Percentiles rank a stretch among this genome's conserved stretches.
Conservation (phyloP, 2,329 filamentous ascomycete species). For the Geosmithia flava region DNA sequence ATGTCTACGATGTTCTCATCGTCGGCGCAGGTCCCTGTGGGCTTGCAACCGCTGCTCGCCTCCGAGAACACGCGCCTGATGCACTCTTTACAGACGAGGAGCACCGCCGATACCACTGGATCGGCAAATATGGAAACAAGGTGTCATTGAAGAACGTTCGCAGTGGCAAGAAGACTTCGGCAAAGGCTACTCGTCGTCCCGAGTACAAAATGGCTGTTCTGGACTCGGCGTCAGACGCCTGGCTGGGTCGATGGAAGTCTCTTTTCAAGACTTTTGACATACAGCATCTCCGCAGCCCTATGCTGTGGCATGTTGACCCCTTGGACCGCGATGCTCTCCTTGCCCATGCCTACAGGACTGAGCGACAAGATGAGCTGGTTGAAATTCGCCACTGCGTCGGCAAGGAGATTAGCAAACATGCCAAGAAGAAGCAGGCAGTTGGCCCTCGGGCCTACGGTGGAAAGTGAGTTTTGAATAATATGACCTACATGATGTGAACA, state of each 20-base stretch:
- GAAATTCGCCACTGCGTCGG: slow-evolving; percentile 67
- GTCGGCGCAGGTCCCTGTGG: slow-evolving; percentile 66
- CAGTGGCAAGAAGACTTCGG: slow-evolving; percentile 12
- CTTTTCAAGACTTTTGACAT: slow-evolving; percentile 61
- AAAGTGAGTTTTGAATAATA: slow-evolving; percentile 20
- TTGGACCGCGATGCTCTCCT: slow-evolving; percentile 62
- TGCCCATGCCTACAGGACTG: slow-evolving; percentile 51
- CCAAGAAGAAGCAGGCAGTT: slow-evolving; percentile 44
- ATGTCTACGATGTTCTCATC: slow-evolving; percentile 55
- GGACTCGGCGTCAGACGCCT: slow-evolving; percentile 48
- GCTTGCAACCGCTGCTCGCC: slow-evolving; percentile 59
- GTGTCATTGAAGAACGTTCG: slow-evolving; percentile 41
- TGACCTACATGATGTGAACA: neutral
- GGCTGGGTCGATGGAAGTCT: slow-evolving; percentile 61
- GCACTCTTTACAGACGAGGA: slow-evolving; percentile 77
- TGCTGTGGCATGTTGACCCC: slow-evolving; percentile 76
- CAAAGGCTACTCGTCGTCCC: slow-evolving; percentile 4
- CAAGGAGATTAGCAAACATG: slow-evolving; percentile 70
- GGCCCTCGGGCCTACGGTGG: slow-evolving; percentile 19
- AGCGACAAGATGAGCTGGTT: slow-evolving; percentile 48
- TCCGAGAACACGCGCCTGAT: slow-evolving; percentile 61
- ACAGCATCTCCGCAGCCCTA: slow-evolving; percentile 59
- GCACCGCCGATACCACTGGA: slow-evolving; percentile 71
- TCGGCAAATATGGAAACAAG: slow-evolving; percentile 49
- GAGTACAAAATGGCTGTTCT: slow-evolving; percentile 46